Conservation (phyloP, 306 rosid species). For the Malus domestica region DNA sequence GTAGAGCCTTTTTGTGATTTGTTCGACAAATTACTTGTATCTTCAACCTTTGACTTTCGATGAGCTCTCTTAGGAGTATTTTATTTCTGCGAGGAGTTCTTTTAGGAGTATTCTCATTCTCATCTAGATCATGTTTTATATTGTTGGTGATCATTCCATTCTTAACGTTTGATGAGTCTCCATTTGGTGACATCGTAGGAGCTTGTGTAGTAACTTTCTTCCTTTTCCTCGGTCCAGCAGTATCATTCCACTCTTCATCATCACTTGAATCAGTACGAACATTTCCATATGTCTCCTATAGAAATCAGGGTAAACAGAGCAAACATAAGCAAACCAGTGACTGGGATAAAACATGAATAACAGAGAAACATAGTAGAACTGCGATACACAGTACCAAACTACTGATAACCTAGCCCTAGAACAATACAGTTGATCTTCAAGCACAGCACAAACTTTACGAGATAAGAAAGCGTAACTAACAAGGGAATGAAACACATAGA, state of each 20-base stretch:
- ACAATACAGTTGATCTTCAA: not conserved
- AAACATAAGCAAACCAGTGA: slow-evolving; percentile 16
- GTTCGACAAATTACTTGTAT: slow-evolving; percentile 29
- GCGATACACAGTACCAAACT: not conserved
- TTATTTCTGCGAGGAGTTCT: slow-evolving; percentile 15
- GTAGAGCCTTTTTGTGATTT: slow-evolving; percentile 34
- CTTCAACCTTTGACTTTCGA: slow-evolving; percentile 31
- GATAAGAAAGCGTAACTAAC: not conserved
- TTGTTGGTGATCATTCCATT: slow-evolving; percentile 33
- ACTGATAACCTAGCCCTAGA: not conserved
- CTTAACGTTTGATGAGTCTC: slow-evolving; percentile 20
- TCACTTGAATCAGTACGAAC: slow-evolving; percentile 57
- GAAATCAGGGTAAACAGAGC: slow-evolving; percentile 18
- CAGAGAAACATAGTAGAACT: not conserved
- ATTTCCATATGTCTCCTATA: slow-evolving; percentile 66
- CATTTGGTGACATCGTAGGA: slow-evolving; percentile 26
- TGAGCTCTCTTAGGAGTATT: slow-evolving; percentile 32
- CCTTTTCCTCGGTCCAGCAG: slow-evolving; percentile 26
- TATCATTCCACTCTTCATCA: slow-evolving; percentile 60
- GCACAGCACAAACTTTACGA: not conserved
- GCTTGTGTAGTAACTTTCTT: slow-evolving; percentile 15
- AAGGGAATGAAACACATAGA: not conserved
- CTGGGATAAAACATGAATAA: not conserved
- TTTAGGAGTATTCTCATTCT: slow-evolving; percentile 24
- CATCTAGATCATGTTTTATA: slow-evolving; percentile 14